Evolutionary conservation across 2,329 filamentous ascomycete genomes (phyloP).

Genomic region (Fusarium cyanostomum): DNA sequence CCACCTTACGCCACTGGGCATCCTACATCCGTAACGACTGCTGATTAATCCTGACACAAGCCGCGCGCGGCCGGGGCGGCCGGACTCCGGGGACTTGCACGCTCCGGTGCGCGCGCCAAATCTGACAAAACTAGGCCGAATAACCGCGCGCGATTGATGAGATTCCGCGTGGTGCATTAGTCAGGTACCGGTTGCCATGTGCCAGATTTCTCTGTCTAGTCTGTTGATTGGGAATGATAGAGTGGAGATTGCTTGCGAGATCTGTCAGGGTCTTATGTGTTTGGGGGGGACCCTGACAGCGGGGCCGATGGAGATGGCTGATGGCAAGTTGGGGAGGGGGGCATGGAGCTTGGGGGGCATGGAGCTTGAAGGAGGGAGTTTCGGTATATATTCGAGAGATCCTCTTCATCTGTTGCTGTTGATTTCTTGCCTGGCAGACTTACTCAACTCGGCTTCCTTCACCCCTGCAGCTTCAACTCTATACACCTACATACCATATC

Average conservation of each 20-base stretch:
- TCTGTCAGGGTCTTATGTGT: background rate
- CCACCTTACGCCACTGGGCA: background rate
- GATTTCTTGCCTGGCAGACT: no score
- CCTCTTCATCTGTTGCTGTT: no score
- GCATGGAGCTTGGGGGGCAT: background rate
- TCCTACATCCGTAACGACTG: background rate
- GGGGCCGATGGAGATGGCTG: background rate
- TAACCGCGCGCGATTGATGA: conserved; percentile 15
- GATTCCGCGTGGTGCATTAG: conserved; percentile 7
- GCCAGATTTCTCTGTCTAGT: background rate
- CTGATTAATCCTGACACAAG: conserved; percentile 12
- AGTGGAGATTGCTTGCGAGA: background rate
- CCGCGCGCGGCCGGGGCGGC: background rate
- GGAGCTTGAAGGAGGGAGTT: background rate
- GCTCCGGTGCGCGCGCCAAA: background rate
- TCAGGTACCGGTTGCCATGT: background rate
- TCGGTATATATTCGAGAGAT: no score
- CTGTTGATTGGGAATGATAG: background rate
- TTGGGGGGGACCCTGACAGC: background rate
- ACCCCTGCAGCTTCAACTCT: no score
- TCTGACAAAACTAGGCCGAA: background rate
- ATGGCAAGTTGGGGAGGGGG: background rate
- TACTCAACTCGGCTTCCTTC: no score
- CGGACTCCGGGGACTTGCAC: background rate
- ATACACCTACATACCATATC: conserved; percentile 1